These are phyloP conservation scores for Bryoglossum gracile DNA, from an alignment of 495 filamentous ascomycete species.

Conservation along the genomic window DNA sequence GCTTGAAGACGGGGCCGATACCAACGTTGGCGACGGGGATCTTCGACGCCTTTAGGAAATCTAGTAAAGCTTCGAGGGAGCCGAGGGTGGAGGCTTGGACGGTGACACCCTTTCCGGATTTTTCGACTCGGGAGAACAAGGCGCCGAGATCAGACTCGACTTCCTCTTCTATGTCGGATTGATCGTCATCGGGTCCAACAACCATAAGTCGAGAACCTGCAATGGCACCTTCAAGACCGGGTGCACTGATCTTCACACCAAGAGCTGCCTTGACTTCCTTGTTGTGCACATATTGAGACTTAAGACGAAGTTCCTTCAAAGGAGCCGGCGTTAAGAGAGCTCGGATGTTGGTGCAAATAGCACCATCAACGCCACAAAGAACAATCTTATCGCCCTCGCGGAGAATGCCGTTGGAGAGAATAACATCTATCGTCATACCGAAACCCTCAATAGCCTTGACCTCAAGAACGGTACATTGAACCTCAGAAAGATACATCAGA, in stretches of 20 bases:
- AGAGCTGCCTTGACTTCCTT: conserved; percentile 98
- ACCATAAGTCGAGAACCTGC: conserved; percentile 92
- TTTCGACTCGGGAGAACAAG: conserved; percentile 82
- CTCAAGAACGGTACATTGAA: conserved; percentile 96
- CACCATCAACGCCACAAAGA: conserved; percentile 88
- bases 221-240: conserved; percentile 93
- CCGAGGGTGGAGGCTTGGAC: conserved; percentile 97
- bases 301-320: conserved; percentile 90
- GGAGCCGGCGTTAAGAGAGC: conserved; percentile 93
- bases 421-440: conserved; percentile 97
- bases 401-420: conserved; percentile 92
- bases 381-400: conserved; percentile 92
- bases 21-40: conserved; percentile 97
- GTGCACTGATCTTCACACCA: conserved; percentile 97
- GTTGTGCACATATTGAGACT: conserved; percentile 92
- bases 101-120: conserved; percentile 84
- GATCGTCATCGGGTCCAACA: conserved; percentile 90
- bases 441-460: conserved; percentile 99
- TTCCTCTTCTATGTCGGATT: conserved; percentile 93
- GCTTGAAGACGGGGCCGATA: conserved; percentile 97
- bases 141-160: conserved; percentile 93
- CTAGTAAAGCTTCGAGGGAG: conserved; percentile 91
- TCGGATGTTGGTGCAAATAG: conserved; percentile 90
- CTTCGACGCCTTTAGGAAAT: conserved; percentile 90
- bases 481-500: conserved; percentile 96